phyloP scores from a whole-genome alignment of 2,329 filamentous ascomycete genomes.

The Claviceps sp. region DNA sequence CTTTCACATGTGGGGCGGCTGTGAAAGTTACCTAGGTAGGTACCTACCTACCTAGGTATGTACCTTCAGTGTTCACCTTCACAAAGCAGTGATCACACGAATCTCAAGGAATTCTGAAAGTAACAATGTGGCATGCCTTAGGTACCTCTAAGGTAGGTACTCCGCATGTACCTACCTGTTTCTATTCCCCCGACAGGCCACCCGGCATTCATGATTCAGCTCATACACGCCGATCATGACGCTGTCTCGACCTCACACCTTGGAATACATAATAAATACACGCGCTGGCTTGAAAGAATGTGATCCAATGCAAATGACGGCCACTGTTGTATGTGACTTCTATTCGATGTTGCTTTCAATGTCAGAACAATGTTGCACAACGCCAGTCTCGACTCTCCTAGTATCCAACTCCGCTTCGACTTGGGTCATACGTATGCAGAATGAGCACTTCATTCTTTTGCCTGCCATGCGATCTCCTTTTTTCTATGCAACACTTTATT shows the following conservation, averaged over 20 bases:
- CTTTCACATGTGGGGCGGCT: too few species aligned
- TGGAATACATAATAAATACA: background rate
- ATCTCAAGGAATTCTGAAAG: too few species aligned
- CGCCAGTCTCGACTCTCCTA: background rate
- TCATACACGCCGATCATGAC: too few species aligned
- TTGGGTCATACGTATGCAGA: background rate
- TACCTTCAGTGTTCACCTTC: too few species aligned
- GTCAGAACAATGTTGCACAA: background rate
- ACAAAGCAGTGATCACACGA: too few species aligned
- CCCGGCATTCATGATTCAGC: too few species aligned
- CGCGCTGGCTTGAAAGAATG: background rate
- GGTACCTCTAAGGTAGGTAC: too few species aligned
- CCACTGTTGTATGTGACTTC: background rate
- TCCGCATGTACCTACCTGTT: too few species aligned
- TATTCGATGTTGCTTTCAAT: background rate
- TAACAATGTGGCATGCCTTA: too few species aligned
- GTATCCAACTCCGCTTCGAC: background rate
- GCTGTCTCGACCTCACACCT: too few species aligned
- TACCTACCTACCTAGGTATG: too few species aligned
- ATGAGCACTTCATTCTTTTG: background rate
- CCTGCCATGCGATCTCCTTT: background rate
- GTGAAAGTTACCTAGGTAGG: too few species aligned
- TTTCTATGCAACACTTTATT: conserved; percentile 6
- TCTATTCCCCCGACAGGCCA: background rate
- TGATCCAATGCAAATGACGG: background rate